Evolutionary conservation across 495 filamentous ascomycete species (phyloP).

Genomic region (Neurospora sp.): DNA sequence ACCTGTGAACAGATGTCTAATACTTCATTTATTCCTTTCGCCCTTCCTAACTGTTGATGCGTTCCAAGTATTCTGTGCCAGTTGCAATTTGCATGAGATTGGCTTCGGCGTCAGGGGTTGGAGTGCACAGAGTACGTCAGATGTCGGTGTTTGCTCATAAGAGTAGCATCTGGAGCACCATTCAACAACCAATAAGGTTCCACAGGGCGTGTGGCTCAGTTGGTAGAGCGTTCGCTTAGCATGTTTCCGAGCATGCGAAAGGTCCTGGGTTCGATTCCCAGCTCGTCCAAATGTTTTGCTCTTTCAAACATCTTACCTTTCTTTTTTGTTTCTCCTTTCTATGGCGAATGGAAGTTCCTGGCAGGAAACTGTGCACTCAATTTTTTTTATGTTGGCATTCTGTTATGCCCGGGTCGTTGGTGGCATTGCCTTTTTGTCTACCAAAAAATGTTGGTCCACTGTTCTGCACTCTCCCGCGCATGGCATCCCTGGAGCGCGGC

Average conservation of each 20-base stretch:
- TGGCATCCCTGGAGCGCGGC: no score
- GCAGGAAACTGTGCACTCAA: no score
- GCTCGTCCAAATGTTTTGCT: neutral
- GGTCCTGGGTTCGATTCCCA: neutral
- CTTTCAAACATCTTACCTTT: accelerated
- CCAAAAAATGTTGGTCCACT: no score
- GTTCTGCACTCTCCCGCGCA: no score
- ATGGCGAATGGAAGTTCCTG: no score
- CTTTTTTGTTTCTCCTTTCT: neutral
- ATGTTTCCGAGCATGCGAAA: neutral
- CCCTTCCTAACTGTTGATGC: no score
- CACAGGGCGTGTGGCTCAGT: neutral
- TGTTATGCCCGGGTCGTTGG: no score
- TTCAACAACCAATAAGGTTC: neutral
- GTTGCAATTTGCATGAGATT: no score
- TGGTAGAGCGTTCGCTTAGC: neutral
- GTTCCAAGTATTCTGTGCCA: neutral
- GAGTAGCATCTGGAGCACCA: accelerated
- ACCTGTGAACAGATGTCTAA: no score
- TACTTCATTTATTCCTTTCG: no score
- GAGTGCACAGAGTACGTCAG: neutral
- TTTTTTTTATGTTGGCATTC: no score
- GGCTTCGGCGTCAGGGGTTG: neutral
- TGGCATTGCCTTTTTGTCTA: no score
- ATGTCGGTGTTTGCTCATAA: neutral